Evolutionary conservation across 2,329 filamentous ascomycete genomes (phyloP).

Genomic region (Fusarium aywerte): DNA sequence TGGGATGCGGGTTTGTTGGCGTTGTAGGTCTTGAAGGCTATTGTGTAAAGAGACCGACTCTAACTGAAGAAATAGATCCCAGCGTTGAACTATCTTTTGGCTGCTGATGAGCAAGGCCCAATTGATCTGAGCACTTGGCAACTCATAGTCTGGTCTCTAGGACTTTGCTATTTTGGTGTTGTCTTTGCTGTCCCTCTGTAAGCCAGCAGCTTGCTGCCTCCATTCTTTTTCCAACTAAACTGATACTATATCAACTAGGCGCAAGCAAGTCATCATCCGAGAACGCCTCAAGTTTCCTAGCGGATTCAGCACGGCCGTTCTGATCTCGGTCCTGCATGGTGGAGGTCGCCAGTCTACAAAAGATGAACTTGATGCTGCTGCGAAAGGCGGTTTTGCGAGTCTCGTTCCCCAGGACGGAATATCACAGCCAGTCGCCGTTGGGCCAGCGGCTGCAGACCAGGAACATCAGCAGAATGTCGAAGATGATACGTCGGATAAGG

Average conservation of each 20-base stretch:
- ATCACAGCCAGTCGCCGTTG: conserved; percentile 38
- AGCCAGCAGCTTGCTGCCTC: conserved; percentile 35
- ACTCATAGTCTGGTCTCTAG: conserved; percentile 88
- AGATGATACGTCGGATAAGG: conserved; percentile 23
- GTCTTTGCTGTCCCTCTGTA: conserved; percentile 91
- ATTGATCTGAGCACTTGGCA: conserved; percentile 78
- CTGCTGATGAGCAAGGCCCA: conserved; percentile 80
- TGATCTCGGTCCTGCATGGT: conserved; percentile 91
- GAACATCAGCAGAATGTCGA: conserved; percentile 51
- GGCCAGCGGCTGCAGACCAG: conserved; percentile 41
- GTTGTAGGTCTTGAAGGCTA: conserved; percentile 62
- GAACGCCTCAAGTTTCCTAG: conserved; percentile 95
- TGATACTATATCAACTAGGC: conserved; percentile 50
- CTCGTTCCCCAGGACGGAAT: conserved; percentile 51
- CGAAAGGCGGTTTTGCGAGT: conserved; percentile 57
- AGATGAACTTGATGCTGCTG: conserved; percentile 50
- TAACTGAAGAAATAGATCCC: conserved; percentile 67
- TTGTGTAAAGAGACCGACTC: neutral
- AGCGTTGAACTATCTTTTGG: conserved; percentile 87
- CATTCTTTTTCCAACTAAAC: neutral
- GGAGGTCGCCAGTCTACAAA: conserved; percentile 51
- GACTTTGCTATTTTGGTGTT: conserved; percentile 95
- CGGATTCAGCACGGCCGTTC: conserved; percentile 92
- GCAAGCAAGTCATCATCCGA: conserved; percentile 90
- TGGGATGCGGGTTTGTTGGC: conserved; percentile 95